phyloP scores from a whole-genome alignment of 2,329 filamentous ascomycete genomes.

The Monosporascus sp. region DNA sequence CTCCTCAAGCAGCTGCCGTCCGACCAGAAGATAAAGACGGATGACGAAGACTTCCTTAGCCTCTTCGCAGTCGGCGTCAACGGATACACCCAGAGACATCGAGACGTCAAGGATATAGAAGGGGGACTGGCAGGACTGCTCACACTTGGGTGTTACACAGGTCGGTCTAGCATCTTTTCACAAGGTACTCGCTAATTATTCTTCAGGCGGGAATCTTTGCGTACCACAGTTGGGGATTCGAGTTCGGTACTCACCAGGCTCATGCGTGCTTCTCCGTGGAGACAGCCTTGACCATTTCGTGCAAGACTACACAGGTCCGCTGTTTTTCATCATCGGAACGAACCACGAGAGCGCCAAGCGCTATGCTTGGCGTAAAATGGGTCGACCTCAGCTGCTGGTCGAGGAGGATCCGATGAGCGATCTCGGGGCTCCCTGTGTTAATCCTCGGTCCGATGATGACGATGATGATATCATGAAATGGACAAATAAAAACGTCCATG shows the following conservation, averaged over 20 bases:
- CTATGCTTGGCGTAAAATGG: slow-evolving; percentile 1
- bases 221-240: slow-evolving; percentile 11
- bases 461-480: slow-evolving; percentile 3
- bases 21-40: neutral
- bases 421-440: neutral
- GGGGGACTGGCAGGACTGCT: slow-evolving; percentile 7
- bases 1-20: slow-evolving; percentile 1
- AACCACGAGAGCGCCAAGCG: slow-evolving; percentile 10
- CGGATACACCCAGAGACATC: slow-evolving; percentile 9
- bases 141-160: slow-evolving; percentile 6
- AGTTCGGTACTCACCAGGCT: slow-evolving; percentile 9
- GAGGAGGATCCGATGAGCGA: neutral
- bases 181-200: neutral
- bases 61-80: slow-evolving; percentile 11
- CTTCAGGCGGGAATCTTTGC: slow-evolving; percentile 8
- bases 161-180: neutral
- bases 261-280: slow-evolving; percentile 11
- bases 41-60: slow-evolving; percentile 7
- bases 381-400: neutral
- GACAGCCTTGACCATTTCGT: slow-evolving; percentile 10
- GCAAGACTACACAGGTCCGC: slow-evolving; percentile 6
- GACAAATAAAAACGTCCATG: slow-evolving; percentile 3
- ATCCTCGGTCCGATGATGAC: neutral
- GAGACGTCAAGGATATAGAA: slow-evolving; percentile 6
- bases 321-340: slow-evolving; percentile 14